A percentile compares a stretch with the other conserved stretches of the same genome.
Conservation (phyloP, 345 rosid genomes). For the Eucalyptus cloeziana region DNA sequence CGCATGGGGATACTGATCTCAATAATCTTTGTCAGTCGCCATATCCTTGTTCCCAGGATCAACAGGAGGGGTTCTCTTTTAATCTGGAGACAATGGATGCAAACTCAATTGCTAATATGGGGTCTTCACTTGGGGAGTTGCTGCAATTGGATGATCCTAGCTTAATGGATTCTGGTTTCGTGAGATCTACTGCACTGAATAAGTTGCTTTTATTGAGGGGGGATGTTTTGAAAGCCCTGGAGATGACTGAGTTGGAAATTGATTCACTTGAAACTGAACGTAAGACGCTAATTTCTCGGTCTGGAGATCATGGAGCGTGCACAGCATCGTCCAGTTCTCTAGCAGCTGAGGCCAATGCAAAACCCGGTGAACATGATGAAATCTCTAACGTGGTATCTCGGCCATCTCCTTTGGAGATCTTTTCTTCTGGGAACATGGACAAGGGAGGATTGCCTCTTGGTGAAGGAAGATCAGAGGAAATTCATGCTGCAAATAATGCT, state of each 20-base stretch:
- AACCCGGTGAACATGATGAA: conserved; percentile 14
- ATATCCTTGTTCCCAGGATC: conserved; percentile 39
- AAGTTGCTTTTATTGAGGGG: conserved; percentile 56
- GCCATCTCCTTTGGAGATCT: conserved; percentile 38
- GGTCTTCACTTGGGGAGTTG: conserved; percentile 47
- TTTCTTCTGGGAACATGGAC: conserved; percentile 17
- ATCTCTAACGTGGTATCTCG: conserved; percentile 6
- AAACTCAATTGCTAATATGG: conserved; percentile 37
- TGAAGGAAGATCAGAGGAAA: conserved; percentile 23
- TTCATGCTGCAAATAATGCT: conserved; percentile 25
- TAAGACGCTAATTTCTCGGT: conserved; percentile 30
- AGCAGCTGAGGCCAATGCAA: conserved; percentile 3
- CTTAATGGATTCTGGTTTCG: conserved; percentile 45
- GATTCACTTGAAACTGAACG: conserved; percentile 79
- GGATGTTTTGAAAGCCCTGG: conserved; percentile 58
- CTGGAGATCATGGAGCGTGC: conserved; percentile 10
- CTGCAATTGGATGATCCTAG: conserved; percentile 53
- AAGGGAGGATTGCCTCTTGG: conserved; percentile 13
- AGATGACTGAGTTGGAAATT: conserved; percentile 76
- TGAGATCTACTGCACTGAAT: conserved; percentile 37
- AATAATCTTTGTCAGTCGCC: conserved; percentile 61
- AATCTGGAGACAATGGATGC: conserved; percentile 65
- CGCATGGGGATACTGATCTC: conserved; percentile 27
- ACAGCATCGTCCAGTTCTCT: conserved; percentile 21
- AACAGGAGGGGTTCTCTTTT: conserved; percentile 33